Conservation (phyloP, 495 filamentous ascomycete species). For the Penicillium cinerascens region DNA sequence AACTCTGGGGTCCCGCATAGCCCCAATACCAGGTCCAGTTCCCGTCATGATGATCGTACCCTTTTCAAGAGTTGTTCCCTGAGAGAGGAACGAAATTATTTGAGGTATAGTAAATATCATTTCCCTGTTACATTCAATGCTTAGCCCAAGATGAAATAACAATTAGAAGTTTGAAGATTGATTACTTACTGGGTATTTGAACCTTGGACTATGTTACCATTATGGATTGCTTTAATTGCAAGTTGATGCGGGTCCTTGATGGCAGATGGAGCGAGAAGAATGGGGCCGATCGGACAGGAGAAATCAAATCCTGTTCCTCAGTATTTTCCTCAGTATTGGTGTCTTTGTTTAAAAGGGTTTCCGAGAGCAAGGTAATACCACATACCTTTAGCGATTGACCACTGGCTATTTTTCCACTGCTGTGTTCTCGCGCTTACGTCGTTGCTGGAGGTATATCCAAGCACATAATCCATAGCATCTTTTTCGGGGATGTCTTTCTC, state of each 20-base stretch:
- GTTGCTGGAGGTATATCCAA: constrained; percentile 67
- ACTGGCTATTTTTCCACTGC: constrained; percentile 54
- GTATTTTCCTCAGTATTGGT: no score
- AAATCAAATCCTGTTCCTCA: background rate
- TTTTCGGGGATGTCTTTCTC: constrained; percentile 56
- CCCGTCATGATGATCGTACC: constrained; percentile 73
- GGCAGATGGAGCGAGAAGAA: background rate
- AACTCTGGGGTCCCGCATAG: constrained; percentile 38
- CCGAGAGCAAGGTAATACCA: background rate
- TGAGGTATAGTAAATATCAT: constrained; percentile 47
- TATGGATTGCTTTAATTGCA: background rate
- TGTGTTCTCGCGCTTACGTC: constrained; percentile 67
- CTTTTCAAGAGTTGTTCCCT: constrained; percentile 63
- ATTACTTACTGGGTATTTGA: constrained; percentile 29
- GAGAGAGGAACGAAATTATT: constrained; percentile 58
- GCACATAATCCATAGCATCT: constrained; percentile 60
- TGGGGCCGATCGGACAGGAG: background rate
- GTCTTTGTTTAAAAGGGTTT: background rate
- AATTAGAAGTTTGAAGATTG: no score
- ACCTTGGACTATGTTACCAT: background rate
- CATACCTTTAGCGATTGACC: background rate
- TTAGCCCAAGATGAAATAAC: no score
- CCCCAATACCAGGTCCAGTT: constrained; percentile 40
- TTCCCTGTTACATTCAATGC: constrained; percentile 46
- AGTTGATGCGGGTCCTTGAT: background rate